Evolutionary conservation across 2,329 filamentous ascomycete genomes (phyloP).

Genomic region (Xylaria sp.): DNA sequence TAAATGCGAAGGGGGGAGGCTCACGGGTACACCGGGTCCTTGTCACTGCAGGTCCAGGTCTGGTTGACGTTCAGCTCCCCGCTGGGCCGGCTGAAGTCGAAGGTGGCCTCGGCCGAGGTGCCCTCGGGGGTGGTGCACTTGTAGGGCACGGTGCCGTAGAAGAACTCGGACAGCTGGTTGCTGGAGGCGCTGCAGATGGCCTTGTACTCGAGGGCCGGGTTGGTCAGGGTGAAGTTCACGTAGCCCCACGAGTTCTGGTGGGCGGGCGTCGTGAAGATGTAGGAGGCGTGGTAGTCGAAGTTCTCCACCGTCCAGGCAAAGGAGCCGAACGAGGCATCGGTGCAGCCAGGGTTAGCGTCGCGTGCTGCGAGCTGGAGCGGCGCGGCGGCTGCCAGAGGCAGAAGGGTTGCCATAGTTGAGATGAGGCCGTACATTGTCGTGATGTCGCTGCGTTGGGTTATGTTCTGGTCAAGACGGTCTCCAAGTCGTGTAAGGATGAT

Average conservation of each 20-base stretch:
- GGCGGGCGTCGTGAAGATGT: slow-evolving; percentile 53
- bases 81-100: slow-evolving; percentile 45
- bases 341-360: slow-evolving; percentile 37
- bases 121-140: slow-evolving; percentile 43
- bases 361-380: slow-evolving; percentile 26
- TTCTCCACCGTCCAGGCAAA: slow-evolving; percentile 46
- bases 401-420: slow-evolving; percentile 29
- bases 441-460: slow-evolving; percentile 2
- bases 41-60: slow-evolving; percentile 50
- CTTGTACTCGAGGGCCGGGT: slow-evolving; percentile 45
- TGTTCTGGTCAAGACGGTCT: background rate
- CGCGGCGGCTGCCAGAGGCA: slow-evolving; percentile 33
- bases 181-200: slow-evolving; percentile 46
- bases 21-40: slow-evolving; percentile 44
- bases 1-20: slow-evolving; percentile 12
- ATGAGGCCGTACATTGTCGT: slow-evolving; percentile 33
- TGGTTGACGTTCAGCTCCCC: slow-evolving; percentile 48
- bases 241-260: slow-evolving; percentile 54
- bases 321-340: slow-evolving; percentile 35
- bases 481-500: background rate
- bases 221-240: slow-evolving; percentile 53
- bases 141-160: slow-evolving; percentile 51
- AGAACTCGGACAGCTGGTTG: slow-evolving; percentile 50
- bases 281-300: slow-evolving; percentile 54
- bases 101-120: slow-evolving; percentile 41